phyloP scores from a whole-genome alignment of 2,329 filamentous ascomycete genomes.

The Sarocladium kiliense region DNA sequence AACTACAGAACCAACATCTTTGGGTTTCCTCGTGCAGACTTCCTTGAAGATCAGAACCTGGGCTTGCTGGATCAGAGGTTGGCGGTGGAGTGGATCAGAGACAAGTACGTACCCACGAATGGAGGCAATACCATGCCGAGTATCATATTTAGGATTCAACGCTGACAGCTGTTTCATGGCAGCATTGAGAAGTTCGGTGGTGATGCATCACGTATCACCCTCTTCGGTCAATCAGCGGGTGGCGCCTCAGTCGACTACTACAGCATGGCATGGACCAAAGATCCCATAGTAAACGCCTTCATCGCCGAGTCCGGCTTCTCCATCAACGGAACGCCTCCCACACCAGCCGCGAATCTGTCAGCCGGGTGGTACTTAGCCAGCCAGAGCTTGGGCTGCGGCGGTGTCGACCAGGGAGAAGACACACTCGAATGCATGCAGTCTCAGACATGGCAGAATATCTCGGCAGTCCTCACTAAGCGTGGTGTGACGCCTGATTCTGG shows the following conservation, averaged over 20 bases:
- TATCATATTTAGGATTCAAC: no score
- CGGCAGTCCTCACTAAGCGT: no score
- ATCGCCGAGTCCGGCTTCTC: constrained; percentile 36
- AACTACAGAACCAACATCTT: constrained; percentile 41
- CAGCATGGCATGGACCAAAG: constrained; percentile 40
- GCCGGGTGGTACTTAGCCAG: no score
- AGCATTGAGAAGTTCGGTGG: constrained; percentile 24
- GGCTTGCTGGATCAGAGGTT: constrained; percentile 24
- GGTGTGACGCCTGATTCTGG: no score
- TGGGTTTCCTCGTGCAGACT: constrained; percentile 30
- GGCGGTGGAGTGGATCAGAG: constrained; percentile 25
- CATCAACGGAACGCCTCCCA: background rate
- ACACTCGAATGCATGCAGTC: no score
- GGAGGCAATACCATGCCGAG: no score
- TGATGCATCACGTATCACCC: constrained; percentile 23
- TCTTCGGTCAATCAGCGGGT: constrained; percentile 26
- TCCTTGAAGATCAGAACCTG: constrained; percentile 14
- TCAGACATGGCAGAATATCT: no score
- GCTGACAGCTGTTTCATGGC: no score
- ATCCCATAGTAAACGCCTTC: constrained; percentile 42
- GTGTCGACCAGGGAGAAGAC: no score
- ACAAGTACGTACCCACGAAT: no score
- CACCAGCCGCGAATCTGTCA: no score
- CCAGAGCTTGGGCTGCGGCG: no score
- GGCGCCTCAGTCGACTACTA: constrained; percentile 38